Evolutionary conservation across 805 yeast species (phyloP), one percentile per base, ranked within the genome.

Genomic region (Gaillardinia entomophila): DNA sequence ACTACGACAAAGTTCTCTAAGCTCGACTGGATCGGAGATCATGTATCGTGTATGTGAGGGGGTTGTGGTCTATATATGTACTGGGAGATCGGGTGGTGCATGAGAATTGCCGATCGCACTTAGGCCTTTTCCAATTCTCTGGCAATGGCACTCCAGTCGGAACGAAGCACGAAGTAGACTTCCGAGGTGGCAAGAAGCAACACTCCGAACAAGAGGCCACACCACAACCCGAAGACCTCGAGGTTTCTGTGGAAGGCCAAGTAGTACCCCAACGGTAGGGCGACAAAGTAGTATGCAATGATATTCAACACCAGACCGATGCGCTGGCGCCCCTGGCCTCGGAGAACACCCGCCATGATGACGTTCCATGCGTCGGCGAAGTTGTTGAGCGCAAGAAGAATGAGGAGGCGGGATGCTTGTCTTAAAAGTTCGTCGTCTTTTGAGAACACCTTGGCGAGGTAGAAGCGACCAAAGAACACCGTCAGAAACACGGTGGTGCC

Each of bases 251-350:
- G 53, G 57, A 82, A 82, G 4, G 85, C 80, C 26, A 84, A 55
- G 18, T 51, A 30, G 36, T 71, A 60, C 0, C 85, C 81, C 12
- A 82, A 41, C 1, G 95, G 95, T n/a, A 85, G 62, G 8, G 90
- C 95, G 31, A 87, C 52, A 2, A 72, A 45, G 46, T 87, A 86
- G 57, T 86, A 88, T 11, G 79, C 73, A 6, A 73, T 52, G 44
- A 87, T 55, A 51, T 81, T 84, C 35, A 86, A 62, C 32, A 72
- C 64, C 8, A 92, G 82, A 0, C 95, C 96, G 24, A 84, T 66
- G 27, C 74, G 69, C 55, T 87, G 95, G 53, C 83, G 71, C 7
- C 96, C 94, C 57, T 85, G 95, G 13, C 95, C 95, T 41, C 96
- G 69, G 35, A 88, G 62, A 26, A 88, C 69, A 3, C 95, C 89